Base-by-base conservation (phyloP, 2,329 filamentous ascomycete species). In the Claviceps humidiphila region DNA sequence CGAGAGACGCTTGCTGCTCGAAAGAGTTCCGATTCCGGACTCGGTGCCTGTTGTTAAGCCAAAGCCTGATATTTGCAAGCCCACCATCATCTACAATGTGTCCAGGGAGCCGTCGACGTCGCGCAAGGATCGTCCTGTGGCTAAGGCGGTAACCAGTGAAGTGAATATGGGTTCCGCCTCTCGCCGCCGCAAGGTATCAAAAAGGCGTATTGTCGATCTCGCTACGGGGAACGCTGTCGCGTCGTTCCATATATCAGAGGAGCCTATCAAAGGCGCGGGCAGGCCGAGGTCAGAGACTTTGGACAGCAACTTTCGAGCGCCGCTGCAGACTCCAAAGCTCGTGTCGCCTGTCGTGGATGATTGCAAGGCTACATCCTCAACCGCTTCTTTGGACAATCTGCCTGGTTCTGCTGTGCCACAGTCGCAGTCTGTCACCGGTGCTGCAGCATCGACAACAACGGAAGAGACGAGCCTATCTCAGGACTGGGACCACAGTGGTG, bases 1-100 rank as follows among this genome's bases (percentile, higher is more conserved):
- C 16, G 93, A 98, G 71, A 84, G 82, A 64, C 89, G 89, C 61
- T 84, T 87, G 58, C 75, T 98, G 44, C 78, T 90, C 5, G 90
- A 96, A 49, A 82, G 90, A 47, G 87, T 77, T 11, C 84, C 87
- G 2, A 83, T 94, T 59, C 81, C 84, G 17, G 78, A 85, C 26
- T 82, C 79, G 40, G 82, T 89, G 8, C 89, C 89, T 0, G 83
- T 95, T 16, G 78, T 95, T 53, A 88, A 85, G 64, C 81, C 84
- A 14, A 73, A 76, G 26, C 74, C 76, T 4, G 76, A 87, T 55
- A 78, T 87, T 16, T 82, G 81, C 69, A 89, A 86, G 60, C 77
- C 82, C 22, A 70, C 80, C 30, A 78, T 82, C 48, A 70, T 82
- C 43, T 75, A 82, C 55, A 74, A 75, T 42, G 55, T 64, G 16